These are phyloP conservation scores for Lathyrus sativus DNA, from an alignment of 306 rosid species.

Conservation along the genomic window DNA sequence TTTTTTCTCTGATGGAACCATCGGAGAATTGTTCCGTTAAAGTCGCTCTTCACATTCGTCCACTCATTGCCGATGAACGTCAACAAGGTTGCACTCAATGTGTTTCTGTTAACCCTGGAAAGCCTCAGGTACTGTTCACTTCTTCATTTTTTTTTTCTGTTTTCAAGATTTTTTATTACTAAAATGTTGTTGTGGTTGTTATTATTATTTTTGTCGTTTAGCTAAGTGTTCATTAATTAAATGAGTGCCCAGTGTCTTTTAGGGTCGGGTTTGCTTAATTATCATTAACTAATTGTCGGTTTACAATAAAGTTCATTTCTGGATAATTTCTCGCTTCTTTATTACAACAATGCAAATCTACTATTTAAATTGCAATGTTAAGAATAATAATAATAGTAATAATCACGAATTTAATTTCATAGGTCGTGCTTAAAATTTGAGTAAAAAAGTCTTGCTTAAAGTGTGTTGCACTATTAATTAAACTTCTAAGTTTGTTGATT, in stretches of 20 bases:
- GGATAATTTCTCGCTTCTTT: conserved; percentile 32
- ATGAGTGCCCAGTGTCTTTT: not conserved
- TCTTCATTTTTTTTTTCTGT: not conserved
- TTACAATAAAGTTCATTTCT: not conserved
- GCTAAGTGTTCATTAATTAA: conserved; percentile 31
- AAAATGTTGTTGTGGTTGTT: not conserved
- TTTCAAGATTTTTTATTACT: not conserved
- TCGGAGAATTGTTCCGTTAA: conserved; percentile 72
- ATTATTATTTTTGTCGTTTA: conserved; percentile 38
- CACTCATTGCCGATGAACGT: conserved; percentile 75
- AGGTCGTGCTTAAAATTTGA: not conserved
- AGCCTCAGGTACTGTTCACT: conserved; percentile 61
- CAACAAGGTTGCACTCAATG: conserved; percentile 74
- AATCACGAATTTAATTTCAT: conserved; percentile 4
- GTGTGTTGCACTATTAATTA: not conserved
- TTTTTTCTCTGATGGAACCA: conserved; percentile 51
- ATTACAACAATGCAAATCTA: conserved; percentile 20
- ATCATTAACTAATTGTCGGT: not conserved
- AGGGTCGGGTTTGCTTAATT: conserved; percentile 8
- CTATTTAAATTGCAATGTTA: not conserved
- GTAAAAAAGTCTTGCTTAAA: not conserved
- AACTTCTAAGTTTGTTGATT: not conserved
- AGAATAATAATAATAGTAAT: not conserved
- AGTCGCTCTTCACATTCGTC: conserved; percentile 84
- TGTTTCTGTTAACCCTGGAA: conserved; percentile 54